These are phyloP conservation scores for Microbotryomycetes sp. DNA, from an alignment of 1,284 basidiomycete species.

Conservation along the genomic window DNA sequence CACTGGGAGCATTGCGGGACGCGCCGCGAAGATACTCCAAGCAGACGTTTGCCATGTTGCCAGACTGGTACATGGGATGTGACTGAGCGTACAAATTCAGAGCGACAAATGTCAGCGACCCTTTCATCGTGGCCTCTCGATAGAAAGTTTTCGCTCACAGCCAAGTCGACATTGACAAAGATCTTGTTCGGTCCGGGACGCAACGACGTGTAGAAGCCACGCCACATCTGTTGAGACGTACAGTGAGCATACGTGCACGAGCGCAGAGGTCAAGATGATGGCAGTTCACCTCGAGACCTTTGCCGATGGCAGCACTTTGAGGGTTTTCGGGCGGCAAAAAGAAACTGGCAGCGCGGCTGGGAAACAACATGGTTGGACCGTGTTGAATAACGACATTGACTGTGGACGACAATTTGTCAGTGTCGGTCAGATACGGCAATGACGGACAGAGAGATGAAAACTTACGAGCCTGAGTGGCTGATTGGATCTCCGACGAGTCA, in stretches of 20 bases:
- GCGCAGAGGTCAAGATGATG: no score
- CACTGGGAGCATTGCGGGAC: not conserved
- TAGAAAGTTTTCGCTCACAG: not conserved
- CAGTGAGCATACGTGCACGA: not conserved
- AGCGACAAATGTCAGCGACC: not conserved
- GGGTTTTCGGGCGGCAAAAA: conserved; percentile 13
- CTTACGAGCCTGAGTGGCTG: conserved; percentile 11
- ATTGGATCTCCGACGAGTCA: conserved; percentile 2
- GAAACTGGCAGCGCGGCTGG: conserved; percentile 7
- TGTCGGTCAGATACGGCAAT: not conserved
- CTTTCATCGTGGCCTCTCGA: no score
- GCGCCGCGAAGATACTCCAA: not conserved
- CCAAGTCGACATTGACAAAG: conserved; percentile 9
- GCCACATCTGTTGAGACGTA: conserved; percentile 14
- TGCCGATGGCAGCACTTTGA: not conserved
- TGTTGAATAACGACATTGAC: conserved; percentile 17
- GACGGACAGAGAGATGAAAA: not conserved
- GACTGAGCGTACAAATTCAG: not conserved
- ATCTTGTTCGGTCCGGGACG: not conserved
- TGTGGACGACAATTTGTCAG: not conserved
- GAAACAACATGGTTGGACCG: conserved; percentile 7
- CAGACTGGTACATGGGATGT: conserved; percentile 4
- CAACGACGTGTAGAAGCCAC: conserved; percentile 10
- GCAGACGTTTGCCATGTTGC: not conserved
- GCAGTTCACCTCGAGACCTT: conserved; percentile 6